Evolutionary conservation across 2,329 filamentous ascomycete genomes (phyloP).

Genomic region (Fusarium foetens): DNA sequence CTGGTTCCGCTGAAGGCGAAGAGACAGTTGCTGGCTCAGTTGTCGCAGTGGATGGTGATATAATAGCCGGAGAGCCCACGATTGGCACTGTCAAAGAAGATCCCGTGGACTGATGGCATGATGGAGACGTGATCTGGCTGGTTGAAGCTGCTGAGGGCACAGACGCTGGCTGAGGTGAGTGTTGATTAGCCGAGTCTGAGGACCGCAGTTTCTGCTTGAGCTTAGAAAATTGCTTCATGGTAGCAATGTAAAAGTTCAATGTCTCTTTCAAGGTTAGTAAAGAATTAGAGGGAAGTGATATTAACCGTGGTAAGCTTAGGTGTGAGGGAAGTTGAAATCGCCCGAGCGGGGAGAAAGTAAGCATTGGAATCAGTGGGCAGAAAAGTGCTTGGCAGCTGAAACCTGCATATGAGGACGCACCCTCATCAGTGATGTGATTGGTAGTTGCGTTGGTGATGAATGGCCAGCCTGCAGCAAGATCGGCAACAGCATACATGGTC

Average conservation of each 20-base stretch:
- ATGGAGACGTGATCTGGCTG: neutral
- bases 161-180: fast-evolving
- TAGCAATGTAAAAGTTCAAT: fast-evolving
- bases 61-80: fast-evolving
- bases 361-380: neutral
- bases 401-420: neutral
- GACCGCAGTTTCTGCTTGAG: neutral
- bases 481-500: fast-evolving
- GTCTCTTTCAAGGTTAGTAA: fast-evolving
- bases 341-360: neutral
- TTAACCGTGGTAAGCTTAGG: fast-evolving
- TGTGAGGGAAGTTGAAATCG: neutral
- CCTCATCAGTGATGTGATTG: neutral
- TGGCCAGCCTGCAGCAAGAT: neutral
- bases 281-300: fast-evolving
- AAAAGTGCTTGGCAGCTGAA: neutral
- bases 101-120: fast-evolving
- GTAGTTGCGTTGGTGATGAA: fast-evolving
- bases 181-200: neutral
- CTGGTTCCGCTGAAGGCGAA: fast-evolving
- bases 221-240: neutral
- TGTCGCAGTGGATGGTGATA: fast-evolving
- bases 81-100: fast-evolving
- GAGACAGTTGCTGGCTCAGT: fast-evolving
- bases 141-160: fast-evolving